Conservation (phyloP, 2,329 filamentous ascomycete species). For the Elsinoe arachidis region DNA sequence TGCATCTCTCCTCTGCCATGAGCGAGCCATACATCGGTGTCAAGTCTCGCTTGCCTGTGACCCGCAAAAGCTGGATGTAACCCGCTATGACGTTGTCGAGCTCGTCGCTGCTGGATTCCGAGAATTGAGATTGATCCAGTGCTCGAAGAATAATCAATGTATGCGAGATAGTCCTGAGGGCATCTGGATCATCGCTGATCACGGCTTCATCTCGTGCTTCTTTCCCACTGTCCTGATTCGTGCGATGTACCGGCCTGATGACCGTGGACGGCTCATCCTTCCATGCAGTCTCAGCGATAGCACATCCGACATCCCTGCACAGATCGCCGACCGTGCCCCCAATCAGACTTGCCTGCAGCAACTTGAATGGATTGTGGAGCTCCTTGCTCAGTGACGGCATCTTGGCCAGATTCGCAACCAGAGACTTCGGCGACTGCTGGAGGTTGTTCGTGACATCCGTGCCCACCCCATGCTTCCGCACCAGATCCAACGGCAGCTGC, state of each 20-base stretch:
- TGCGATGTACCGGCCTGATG: conserved; percentile 15
- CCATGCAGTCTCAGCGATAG: conserved; percentile 31
- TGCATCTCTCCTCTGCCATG: conserved; percentile 54
- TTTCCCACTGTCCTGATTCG: neutral
- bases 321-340: conserved; percentile 46
- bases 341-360: conserved; percentile 67
- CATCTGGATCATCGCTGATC: conserved; percentile 34
- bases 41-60: conserved; percentile 63
- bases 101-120: conserved; percentile 28
- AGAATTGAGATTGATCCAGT: conserved; percentile 17
- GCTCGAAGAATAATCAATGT: conserved; percentile 60
- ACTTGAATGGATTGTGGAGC: conserved; percentile 58
- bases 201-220: conserved; percentile 18
- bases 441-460: neutral
- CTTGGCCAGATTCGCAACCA: conserved; percentile 53
- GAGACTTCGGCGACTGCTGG: conserved; percentile 29
- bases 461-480: neutral
- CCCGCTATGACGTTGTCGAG: conserved; percentile 61
- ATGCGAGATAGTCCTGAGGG: conserved; percentile 38
- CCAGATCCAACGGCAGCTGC: neutral
- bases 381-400: conserved; percentile 50
- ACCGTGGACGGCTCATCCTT: conserved; percentile 15
- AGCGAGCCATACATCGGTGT: conserved; percentile 85
- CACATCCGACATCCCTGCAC: conserved; percentile 35
- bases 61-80: conserved; percentile 72